A percentile compares a stretch with the other conserved stretches of the same genome.
Evolutionary conservation across 192 early-diverging fungal genomes (phyloP).

Genomic region (Hyaloraphidium curvatum): DNA sequence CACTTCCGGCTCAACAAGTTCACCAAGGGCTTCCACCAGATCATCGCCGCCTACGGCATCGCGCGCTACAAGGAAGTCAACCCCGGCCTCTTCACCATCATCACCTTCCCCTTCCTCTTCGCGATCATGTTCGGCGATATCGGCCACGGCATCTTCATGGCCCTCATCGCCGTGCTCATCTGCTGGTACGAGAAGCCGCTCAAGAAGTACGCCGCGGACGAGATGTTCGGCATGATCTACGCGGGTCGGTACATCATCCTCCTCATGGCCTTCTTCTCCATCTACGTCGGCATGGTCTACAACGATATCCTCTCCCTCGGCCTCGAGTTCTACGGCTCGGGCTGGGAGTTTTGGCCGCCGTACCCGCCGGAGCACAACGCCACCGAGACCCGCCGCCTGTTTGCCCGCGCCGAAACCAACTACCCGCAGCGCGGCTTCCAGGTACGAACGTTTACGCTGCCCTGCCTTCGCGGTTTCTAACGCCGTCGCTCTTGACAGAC

Average conservation of each 20-base stretch:
- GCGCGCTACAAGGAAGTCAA: constrained; percentile 94
- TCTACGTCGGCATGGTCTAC: constrained; percentile 93
- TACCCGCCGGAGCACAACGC: constrained; percentile 35
- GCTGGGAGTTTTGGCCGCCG: constrained; percentile 73
- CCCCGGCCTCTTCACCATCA: constrained; percentile 88
- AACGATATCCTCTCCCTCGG: constrained; percentile 91
- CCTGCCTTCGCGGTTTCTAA: too few species aligned
- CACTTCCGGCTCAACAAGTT: constrained; percentile 92
- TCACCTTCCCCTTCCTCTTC: constrained; percentile 99
- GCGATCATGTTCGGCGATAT: constrained; percentile 99
- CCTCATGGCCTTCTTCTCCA: constrained; percentile 93
- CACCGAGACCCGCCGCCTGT: constrained; percentile 28
- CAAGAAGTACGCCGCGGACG: constrained; percentile 47
- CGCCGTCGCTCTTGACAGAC: not conserved
- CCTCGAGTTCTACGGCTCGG: constrained; percentile 48
- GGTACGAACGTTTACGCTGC: too few species aligned
- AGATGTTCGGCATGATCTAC: constrained; percentile 80
- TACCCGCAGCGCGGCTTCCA: too few species aligned
- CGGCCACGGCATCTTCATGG: constrained; percentile 82
- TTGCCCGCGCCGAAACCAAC: too few species aligned
- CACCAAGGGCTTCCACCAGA: constrained; percentile 87
- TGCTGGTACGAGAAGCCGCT: constrained; percentile 63
- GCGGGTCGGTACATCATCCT: constrained; percentile 93
- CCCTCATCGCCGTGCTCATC: constrained; percentile 53
- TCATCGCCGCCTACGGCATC: constrained; percentile 94